Percentiles rank a stretch among this genome's conserved stretches.
phyloP scores from a whole-genome alignment of 805 yeast genomes.

The Candida glaebosa region DNA sequence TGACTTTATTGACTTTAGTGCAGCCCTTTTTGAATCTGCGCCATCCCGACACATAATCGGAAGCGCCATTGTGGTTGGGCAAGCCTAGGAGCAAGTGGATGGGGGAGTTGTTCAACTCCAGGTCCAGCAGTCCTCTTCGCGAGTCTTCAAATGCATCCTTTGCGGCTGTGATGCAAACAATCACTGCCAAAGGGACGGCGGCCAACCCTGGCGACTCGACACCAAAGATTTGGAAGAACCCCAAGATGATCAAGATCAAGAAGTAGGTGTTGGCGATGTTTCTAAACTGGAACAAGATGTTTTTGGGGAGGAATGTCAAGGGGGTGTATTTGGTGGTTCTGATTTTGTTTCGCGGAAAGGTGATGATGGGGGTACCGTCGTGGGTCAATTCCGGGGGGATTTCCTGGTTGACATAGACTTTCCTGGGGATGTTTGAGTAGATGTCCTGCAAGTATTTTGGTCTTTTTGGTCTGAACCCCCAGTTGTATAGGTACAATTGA shows the following conservation, averaged over 20 bases:
- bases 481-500: slow-evolving; percentile 16
- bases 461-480: slow-evolving; percentile 21
- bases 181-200: slow-evolving; percentile 78
- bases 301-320: slow-evolving; percentile 53
- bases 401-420: slow-evolving; percentile 47
- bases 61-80: slow-evolving; percentile 49
- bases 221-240: slow-evolving; percentile 67
- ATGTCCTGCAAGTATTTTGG: slow-evolving; percentile 37
- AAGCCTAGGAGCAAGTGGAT: slow-evolving; percentile 55
- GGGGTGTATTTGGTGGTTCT: slow-evolving; percentile 65
- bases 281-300: slow-evolving; percentile 50
- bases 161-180: slow-evolving; percentile 68
- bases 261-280: slow-evolving; percentile 62
- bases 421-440: slow-evolving; percentile 37
- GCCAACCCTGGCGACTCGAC: slow-evolving; percentile 69
- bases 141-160: slow-evolving; percentile 80
- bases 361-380: slow-evolving; percentile 28
- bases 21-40: slow-evolving; percentile 62
- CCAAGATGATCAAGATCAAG: slow-evolving; percentile 51
- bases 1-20: slow-evolving; percentile 25
- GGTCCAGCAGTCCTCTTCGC: slow-evolving; percentile 59
- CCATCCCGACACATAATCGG: slow-evolving; percentile 60
- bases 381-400: slow-evolving; percentile 41
- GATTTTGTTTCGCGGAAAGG: slow-evolving; percentile 53
- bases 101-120: slow-evolving; percentile 64